These are phyloP conservation scores for Talaromyces sp. DNA, from an alignment of 2,329 filamentous ascomycete genomes.

Conservation along the genomic window DNA sequence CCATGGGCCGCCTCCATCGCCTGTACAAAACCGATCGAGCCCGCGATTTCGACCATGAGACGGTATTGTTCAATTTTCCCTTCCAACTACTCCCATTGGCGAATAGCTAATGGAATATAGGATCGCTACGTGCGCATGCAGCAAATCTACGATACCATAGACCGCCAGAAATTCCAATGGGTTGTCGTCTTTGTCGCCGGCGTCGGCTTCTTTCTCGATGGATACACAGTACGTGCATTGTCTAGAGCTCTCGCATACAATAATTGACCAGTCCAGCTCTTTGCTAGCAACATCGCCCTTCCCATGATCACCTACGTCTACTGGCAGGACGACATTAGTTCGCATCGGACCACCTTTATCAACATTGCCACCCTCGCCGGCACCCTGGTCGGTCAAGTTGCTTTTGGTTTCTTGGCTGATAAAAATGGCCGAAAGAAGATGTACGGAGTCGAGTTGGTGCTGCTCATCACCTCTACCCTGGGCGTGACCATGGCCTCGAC, in stretches of 20 bases:
- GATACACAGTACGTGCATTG: slow-evolving; percentile 31
- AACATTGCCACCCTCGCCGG: slow-evolving; percentile 45
- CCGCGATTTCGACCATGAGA: slow-evolving; percentile 42
- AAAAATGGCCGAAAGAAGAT: slow-evolving; percentile 46
- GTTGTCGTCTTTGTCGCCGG: slow-evolving; percentile 44
- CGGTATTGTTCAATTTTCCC: slow-evolving; percentile 18
- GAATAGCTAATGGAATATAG: slow-evolving; percentile 15
- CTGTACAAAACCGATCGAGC: slow-evolving; percentile 42
- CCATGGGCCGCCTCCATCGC: slow-evolving; percentile 31
- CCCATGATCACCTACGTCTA: slow-evolving; percentile 48
- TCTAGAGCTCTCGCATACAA: neutral
- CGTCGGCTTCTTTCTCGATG: slow-evolving; percentile 49
- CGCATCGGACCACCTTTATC: slow-evolving; percentile 35
- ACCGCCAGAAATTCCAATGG: slow-evolving; percentile 40
- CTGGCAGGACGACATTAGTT: slow-evolving; percentile 36
- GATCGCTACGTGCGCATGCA: slow-evolving; percentile 41
- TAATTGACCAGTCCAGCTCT: slow-evolving; percentile 29
- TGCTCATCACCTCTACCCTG: slow-evolving; percentile 44
- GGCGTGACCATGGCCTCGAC: slow-evolving; percentile 44
- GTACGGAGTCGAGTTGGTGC: slow-evolving; percentile 48
- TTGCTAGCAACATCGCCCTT: slow-evolving; percentile 48
- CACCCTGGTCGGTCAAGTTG: slow-evolving; percentile 44
- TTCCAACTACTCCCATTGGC: neutral
- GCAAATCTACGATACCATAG: slow-evolving; percentile 43
- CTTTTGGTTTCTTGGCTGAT: slow-evolving; percentile 46